Evolutionary conservation across 169 alveolate genomes (phyloP).

Genomic region (Eimeria necatrix): DNA sequence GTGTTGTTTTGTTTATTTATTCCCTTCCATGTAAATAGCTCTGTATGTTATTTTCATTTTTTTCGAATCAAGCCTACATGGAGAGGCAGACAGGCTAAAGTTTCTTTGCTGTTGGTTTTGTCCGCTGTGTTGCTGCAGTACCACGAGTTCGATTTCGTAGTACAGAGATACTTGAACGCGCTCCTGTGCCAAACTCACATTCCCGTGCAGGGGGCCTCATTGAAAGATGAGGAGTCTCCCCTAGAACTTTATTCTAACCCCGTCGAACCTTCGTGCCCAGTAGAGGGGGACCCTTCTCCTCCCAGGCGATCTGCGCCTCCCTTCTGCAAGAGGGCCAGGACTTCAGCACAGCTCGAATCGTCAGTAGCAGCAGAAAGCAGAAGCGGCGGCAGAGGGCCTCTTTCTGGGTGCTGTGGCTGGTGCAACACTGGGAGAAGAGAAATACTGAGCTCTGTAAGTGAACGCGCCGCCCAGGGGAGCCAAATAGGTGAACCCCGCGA

Average conservation of each 20-base stretch:
- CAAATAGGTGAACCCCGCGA: neutral
- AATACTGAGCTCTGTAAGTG: neutral
- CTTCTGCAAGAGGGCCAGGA: conserved; percentile 42
- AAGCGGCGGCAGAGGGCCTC: neutral
- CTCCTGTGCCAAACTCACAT: conserved; percentile 40
- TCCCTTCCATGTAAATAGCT: neutral
- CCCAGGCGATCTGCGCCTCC: conserved; percentile 42
- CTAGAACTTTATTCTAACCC: neutral
- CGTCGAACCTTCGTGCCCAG: neutral
- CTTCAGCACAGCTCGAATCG: neutral
- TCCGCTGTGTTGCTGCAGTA: conserved; percentile 34
- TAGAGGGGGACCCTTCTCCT: neutral
- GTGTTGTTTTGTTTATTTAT: neutral
- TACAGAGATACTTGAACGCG: conserved; percentile 66
- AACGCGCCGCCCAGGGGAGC: neutral
- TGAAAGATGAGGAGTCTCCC: conserved; percentile 16
- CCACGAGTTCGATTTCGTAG: conserved; percentile 70
- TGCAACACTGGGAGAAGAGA: neutral
- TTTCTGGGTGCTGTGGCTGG: conserved; percentile 9
- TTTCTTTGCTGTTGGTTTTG: neutral
- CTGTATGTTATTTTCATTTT: neutral
- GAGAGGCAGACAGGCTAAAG: too few relatives aligned
- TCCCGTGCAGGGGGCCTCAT: conserved; percentile 35
- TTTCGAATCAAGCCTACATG: too few relatives aligned
- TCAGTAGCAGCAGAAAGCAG: conserved; percentile 10